A percentile compares a stretch with the other conserved stretches of the same genome.
These are phyloP conservation scores for Abrus precatorius DNA, from an alignment of 306 rosid species.

Conservation along the genomic window DNA sequence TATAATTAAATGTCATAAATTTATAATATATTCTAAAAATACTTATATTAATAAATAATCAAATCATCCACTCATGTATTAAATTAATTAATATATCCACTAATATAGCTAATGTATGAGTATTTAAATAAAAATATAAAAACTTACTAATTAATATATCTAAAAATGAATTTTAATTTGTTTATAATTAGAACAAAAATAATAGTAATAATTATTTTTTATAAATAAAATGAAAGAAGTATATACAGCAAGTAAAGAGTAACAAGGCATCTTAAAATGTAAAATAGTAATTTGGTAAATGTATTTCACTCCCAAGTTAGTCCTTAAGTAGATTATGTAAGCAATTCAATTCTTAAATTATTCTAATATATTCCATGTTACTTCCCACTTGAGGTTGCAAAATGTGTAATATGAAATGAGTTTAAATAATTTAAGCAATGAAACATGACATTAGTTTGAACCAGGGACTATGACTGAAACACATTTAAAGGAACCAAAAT, in stretches of 20 bases:
- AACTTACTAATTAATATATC: too few species aligned
- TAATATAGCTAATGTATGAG: too few species aligned
- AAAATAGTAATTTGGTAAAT: neutral
- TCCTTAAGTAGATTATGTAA: neutral
- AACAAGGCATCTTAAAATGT: neutral
- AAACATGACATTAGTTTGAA: neutral
- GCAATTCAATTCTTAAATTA: neutral
- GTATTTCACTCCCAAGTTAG: neutral
- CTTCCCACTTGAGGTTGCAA: neutral
- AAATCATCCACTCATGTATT: too few species aligned
- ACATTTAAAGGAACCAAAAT: neutral
- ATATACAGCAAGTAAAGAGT: neutral
- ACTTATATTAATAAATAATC: too few species aligned
- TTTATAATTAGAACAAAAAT: too few species aligned
- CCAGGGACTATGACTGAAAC: neutral
- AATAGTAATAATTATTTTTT: too few species aligned
- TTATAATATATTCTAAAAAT: too few species aligned
- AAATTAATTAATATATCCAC: too few species aligned
- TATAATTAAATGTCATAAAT: too few species aligned
- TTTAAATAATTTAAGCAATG: neutral
- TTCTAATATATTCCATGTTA: neutral
- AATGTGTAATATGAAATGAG: neutral
- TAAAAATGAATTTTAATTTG: too few species aligned
- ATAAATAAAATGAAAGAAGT: too few species aligned
- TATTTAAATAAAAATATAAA: too few species aligned